These are phyloP conservation scores for Phlebiopsis flavidoalba DNA, from an alignment of 768 basidiomycete genomes.

Conservation along the genomic window DNA sequence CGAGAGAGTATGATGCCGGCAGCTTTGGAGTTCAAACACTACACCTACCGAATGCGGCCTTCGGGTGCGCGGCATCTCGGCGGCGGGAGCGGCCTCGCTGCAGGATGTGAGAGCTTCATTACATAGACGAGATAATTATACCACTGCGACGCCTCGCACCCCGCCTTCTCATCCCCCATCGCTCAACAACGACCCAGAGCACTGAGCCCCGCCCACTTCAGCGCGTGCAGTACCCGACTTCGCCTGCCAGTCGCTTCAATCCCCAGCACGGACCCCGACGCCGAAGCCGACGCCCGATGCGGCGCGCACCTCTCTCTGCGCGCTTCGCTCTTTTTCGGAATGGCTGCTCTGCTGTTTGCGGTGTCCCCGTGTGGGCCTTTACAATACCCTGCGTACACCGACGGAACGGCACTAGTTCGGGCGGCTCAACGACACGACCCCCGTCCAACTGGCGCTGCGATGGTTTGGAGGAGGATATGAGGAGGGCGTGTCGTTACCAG, in stretches of 20 bases:
- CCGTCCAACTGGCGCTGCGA: conserved; percentile 52
- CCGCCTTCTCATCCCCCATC: conserved; percentile 33
- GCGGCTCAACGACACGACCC: conserved; percentile 53
- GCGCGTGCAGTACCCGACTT: neutral
- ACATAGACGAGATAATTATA: conserved; percentile 39
- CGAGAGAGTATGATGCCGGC: too few species aligned
- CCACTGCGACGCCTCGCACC: neutral
- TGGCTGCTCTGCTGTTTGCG: neutral
- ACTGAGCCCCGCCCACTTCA: neutral
- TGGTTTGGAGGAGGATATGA: conserved; percentile 49
- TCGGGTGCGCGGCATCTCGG: neutral
- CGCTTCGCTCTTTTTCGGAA: neutral
- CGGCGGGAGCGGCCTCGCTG: neutral
- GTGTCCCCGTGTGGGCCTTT: conserved; percentile 31
- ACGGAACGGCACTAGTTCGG: conserved; percentile 56
- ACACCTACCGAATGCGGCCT: neutral
- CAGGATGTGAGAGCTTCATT: conserved; percentile 10
- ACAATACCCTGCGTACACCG: conserved; percentile 69
- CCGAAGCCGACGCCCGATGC: neutral
- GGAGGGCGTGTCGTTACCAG: conserved; percentile 51
- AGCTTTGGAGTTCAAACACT: neutral
- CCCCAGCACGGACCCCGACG: too few species aligned
- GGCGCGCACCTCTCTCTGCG: neutral
- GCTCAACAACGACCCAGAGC: neutral
- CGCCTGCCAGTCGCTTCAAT: neutral